These are phyloP conservation scores for Backusella tuberculispora DNA, from an alignment of 192 early-diverging fungal species.

Conservation along the genomic window DNA sequence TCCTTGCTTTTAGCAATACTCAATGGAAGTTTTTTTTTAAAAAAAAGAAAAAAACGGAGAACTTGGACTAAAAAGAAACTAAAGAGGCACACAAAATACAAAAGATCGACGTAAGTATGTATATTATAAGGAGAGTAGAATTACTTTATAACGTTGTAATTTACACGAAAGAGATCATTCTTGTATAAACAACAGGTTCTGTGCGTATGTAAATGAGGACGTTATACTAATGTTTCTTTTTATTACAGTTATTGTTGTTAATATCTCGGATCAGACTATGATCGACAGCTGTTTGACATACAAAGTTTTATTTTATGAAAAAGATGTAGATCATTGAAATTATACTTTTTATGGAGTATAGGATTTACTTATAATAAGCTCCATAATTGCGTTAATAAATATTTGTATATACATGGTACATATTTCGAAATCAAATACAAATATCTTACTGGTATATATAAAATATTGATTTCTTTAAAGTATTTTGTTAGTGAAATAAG, in stretches of 20 bases:
- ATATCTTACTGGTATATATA: neutral
- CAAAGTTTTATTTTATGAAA: neutral
- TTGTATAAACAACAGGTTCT: too few relatives aligned
- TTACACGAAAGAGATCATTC: neutral
- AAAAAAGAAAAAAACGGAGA: conserved; percentile 2
- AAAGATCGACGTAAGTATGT: conserved; percentile 5
- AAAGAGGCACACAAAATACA: neutral
- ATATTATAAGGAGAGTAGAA: neutral
- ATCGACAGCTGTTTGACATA: neutral
- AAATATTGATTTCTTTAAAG: neutral
- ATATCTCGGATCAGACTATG: neutral
- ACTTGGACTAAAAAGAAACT: conserved; percentile 8
- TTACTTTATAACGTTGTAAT: neutral
- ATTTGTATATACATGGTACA: too few relatives aligned
- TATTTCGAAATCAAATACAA: neutral
- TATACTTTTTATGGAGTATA: neutral
- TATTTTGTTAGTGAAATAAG: neutral
- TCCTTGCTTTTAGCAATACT: neutral
- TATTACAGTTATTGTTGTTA: too few relatives aligned
- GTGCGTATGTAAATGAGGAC: too few relatives aligned
- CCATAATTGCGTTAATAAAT: too few relatives aligned
- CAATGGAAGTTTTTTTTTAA: neutral
- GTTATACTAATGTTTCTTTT: too few relatives aligned
- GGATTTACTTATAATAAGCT: too few relatives aligned
- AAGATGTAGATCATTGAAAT: neutral